Evolutionary conservation across 2,329 filamentous ascomycete genomes (phyloP), one percentile per base, ranked within the genome.

Genomic region (Coccinonectria pachysandricola): DNA sequence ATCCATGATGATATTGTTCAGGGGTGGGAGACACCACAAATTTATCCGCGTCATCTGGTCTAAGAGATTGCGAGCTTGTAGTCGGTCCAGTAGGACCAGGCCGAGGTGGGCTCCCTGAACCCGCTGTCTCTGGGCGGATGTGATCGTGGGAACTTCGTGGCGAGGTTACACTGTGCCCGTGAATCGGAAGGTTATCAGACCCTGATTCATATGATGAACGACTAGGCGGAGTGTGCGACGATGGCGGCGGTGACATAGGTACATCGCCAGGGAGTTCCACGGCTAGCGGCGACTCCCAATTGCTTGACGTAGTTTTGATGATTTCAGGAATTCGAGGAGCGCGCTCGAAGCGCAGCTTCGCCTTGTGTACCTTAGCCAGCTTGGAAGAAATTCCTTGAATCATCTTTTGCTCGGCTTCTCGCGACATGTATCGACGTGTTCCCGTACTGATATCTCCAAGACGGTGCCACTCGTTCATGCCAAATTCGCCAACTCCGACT

Each of bases 401-500:
- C 68, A 85, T 82, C 41, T 62, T 68, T 50, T 93, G 82, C 31
- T 92, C 79, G 1, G 75, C 75, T 8, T 70, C 65, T 35, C 78
- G 78, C 6, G 67, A 62, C 27, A 98, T 70, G 50, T 96, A 98
- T 37, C 79, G 74, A 40, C 83, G 72, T 0, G 91, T 98, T 49
- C 79, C 79, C 9, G 85, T 95, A 60, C 84, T 94, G 57, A 98
- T 96, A 27, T 95, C 88, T 14, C 83, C 79, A n/a, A 96, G 62
- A 4, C 87, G 75, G 45, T 84, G 74, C 91, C 91, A 98, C 52
- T 96, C 91, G 50, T 96, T 98, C 86, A 98, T 96, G 26, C 83
- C 88, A 52, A 95, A 96, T 49, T 96, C 91, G 27, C 88, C 87
- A 3, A 96, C 87, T 1, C 88, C 91, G 10, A 94, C 78, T 49